Base-by-base conservation (phyloP, 2,329 filamentous ascomycete species). In the Keithomyces neogunnii region DNA sequence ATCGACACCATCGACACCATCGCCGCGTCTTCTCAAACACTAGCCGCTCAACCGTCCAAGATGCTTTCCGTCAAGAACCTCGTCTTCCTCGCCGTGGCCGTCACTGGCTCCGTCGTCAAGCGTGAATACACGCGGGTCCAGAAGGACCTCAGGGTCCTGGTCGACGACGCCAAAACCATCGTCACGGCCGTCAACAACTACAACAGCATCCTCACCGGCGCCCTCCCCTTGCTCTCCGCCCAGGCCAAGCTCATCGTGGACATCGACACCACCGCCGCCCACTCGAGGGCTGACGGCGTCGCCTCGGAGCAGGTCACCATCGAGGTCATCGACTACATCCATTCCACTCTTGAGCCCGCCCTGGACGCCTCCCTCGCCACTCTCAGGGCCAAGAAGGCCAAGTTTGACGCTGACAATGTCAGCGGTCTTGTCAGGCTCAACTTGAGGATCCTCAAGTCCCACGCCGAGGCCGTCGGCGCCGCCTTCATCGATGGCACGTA, bases 31-130 rank as follows among this genome's bases (percentile, higher is more conserved):
- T 28, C 29, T 19, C 32, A 47, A 26, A 11, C 35, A 35, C 19
- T 13, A n/a, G n/a, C 13, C 13, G 32, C 11, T 10, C 19, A 26
- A 38, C 26, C 4, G 8, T 31, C n/a, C 19, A 47, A 28, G 32
- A 53, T 53, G 51, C 48, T 47, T 19, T 53, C 39, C 48, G 8
- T 50, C 51, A 53, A 50, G 45, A 50, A 44, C 51, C n/a, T 53
- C 26, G 8, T 53, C 48, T 44, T 48, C 39, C 48, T 53, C 13
- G 47, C 51, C 42, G 48, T 45, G 3, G 42, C 51, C 28, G 47
- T 31, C 44, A 38, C 47, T 30, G 44, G 48, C 48, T 49, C 51
- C 38, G 43, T 47, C 47, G 33, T 50, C 44, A 43, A 43, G 32
- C 51, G 51, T 5, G 51, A 50, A 38, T 44, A 9, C 33, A 26